phyloP scores from a whole-genome alignment of 495 filamentous ascomycete species.

The Pseudoneurospora amorphoporcata region DNA sequence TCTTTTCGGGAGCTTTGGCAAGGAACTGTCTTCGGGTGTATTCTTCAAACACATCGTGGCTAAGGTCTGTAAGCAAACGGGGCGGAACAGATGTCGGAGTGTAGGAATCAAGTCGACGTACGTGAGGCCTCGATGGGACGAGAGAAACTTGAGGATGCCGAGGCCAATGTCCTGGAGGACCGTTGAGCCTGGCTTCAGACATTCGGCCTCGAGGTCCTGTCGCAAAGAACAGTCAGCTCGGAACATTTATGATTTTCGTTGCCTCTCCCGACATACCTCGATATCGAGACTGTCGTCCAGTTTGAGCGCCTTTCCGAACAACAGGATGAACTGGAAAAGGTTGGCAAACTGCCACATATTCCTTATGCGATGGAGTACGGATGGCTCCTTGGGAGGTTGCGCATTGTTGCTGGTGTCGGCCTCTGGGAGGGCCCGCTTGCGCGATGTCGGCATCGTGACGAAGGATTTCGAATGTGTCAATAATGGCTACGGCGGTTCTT shows the following conservation, averaged over 20 bases:
- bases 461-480: background rate
- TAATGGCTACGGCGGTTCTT: background rate
- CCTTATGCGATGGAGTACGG: conserved; percentile 57
- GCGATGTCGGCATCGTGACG: conserved; percentile 39
- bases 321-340: conserved; percentile 82
- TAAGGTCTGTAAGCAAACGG: conserved; percentile 25
- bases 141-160: conserved; percentile 81
- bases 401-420: conserved; percentile 33
- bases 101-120: conserved; percentile 35
- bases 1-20: conserved; percentile 65
- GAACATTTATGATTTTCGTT: background rate
- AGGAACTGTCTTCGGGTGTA: conserved; percentile 86
- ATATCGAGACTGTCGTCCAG: conserved; percentile 78
- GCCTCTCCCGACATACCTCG: conserved; percentile 49
- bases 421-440: conserved; percentile 68
- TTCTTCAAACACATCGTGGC: conserved; percentile 84
- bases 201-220: conserved; percentile 84
- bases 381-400: conserved; percentile 21
- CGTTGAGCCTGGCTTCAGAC: conserved; percentile 65
- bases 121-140: conserved; percentile 86
- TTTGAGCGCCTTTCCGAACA: conserved; percentile 82
- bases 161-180: conserved; percentile 76
- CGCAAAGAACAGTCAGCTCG: background rate
- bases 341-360: conserved; percentile 95
- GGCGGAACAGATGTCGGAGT: background rate